A percentile compares a stretch with the other conserved stretches of the same genome.
Conservation (phyloP, 305 asterid species). For the Plantago coronopus region DNA sequence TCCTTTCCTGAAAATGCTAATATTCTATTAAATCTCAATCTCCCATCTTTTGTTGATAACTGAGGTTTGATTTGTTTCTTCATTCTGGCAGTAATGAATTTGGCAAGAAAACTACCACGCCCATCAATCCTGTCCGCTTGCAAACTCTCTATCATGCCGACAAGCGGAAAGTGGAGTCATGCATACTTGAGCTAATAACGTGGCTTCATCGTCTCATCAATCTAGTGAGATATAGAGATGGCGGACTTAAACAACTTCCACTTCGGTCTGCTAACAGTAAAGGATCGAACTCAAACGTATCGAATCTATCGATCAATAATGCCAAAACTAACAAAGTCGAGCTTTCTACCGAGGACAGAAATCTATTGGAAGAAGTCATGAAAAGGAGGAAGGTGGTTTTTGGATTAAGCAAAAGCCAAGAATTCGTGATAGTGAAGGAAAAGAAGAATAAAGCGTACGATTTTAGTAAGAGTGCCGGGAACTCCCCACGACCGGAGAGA, state of each 20-base stretch:
- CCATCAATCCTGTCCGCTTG: slow-evolving; percentile 54
- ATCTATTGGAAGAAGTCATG: slow-evolving; percentile 18
- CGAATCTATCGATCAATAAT: slow-evolving; percentile 11
- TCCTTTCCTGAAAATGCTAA: too few species aligned
- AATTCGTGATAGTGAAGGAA: slow-evolving; percentile 37
- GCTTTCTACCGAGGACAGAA: slow-evolving; percentile 15
- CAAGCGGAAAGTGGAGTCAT: slow-evolving; percentile 57
- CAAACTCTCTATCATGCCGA: slow-evolving; percentile 95
- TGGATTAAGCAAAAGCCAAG: slow-evolving; percentile 17
- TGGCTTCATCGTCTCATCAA: slow-evolving; percentile 87
- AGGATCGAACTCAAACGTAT: slow-evolving; percentile 27
- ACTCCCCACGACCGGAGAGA: slow-evolving; percentile 57
- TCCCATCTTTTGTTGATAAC: neutral
- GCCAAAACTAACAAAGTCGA: slow-evolving; percentile 1
- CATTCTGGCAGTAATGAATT: slow-evolving; percentile 53
- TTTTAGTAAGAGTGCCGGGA: slow-evolving; percentile 70
- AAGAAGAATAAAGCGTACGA: slow-evolving; percentile 45
- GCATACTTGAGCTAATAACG: slow-evolving; percentile 71
- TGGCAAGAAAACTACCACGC: slow-evolving; percentile 21
- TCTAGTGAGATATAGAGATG: slow-evolving; percentile 64
- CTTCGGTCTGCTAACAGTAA: slow-evolving; percentile 48
- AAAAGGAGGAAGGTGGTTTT: slow-evolving; percentile 15
- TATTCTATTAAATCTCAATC: neutral
- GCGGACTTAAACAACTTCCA: slow-evolving; percentile 43
- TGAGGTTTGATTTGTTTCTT: slow-evolving; percentile 5